Conservation (phyloP, 1,139 yeast species). For the Kodamaea fungicola region DNA sequence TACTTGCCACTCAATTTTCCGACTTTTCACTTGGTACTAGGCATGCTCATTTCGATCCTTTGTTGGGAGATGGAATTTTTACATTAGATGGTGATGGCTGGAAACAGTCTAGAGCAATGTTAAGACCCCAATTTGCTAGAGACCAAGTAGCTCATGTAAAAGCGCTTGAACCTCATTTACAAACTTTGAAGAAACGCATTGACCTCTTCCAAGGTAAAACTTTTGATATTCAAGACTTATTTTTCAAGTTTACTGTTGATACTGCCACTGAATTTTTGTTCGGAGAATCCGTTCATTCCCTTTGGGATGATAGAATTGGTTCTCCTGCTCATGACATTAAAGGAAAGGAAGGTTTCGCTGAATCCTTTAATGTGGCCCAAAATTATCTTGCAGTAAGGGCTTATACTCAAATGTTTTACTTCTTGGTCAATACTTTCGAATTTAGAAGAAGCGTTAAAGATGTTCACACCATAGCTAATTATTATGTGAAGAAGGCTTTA, state of each 20-base stretch:
- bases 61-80: constrained; percentile 23
- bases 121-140: constrained; percentile 23
- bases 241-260: constrained; percentile 51
- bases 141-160: constrained; percentile 23
- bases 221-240: constrained; percentile 47
- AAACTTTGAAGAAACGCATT: constrained; percentile 15
- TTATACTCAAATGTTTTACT: constrained; percentile 31
- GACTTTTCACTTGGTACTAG: constrained; percentile 21
- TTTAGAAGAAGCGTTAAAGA: constrained; percentile 25
- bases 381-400: constrained; percentile 32
- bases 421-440: constrained; percentile 24
- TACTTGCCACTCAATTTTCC: constrained; percentile 22
- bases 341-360: constrained; percentile 35
- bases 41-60: constrained; percentile 16
- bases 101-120: constrained; percentile 23
- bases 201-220: constrained; percentile 11
- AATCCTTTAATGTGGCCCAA: constrained; percentile 41
- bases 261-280: constrained; percentile 58
- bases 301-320: constrained; percentile 24
- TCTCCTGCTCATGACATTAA: constrained; percentile 15
- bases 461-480: constrained; percentile 31
- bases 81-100: constrained; percentile 23
- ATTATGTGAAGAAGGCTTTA: constrained; percentile 18
- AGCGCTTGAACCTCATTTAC: constrained; percentile 21
- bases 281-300: constrained; percentile 49